Evolutionary conservation across 2,329 filamentous ascomycete genomes (phyloP).

Genomic region (Sarocladiaceae sp.): DNA sequence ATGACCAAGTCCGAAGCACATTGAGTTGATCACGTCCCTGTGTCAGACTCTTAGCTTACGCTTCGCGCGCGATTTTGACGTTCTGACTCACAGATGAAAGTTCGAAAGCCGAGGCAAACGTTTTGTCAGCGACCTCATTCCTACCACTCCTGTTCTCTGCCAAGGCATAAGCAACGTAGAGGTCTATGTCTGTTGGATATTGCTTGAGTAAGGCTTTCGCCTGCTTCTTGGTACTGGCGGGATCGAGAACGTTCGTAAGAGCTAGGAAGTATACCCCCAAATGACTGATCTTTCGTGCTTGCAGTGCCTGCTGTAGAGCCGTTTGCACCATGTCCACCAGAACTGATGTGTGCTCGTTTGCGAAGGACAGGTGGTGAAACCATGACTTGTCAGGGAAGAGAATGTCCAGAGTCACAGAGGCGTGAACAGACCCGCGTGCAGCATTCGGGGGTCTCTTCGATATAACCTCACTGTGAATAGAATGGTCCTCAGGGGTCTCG

Average conservation of each 20-base stretch:
- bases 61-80: background rate
- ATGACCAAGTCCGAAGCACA: conserved; percentile 50
- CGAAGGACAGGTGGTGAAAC: conserved; percentile 36
- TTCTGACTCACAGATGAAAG: conserved; percentile 24
- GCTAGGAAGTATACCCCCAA: conserved; percentile 67
- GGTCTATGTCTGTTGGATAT: conserved; percentile 52
- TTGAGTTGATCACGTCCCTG: conserved; percentile 38
- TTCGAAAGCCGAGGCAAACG: conserved; percentile 59
- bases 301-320: conserved; percentile 53
- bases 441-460: background rate
- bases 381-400: conserved; percentile 42
- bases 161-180: conserved; percentile 77
- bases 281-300: conserved; percentile 23
- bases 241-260: conserved; percentile 53
- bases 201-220: conserved; percentile 70
- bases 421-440: too few relatives aligned
- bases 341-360: conserved; percentile 17
- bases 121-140: conserved; percentile 49
- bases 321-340: conserved; percentile 44
- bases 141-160: conserved; percentile 60
- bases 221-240: conserved; percentile 54
- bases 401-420: conserved; percentile 33
- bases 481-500: background rate
- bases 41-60: conserved; percentile 12
- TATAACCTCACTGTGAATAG: background rate